These are phyloP conservation scores for Biscogniauxia sp. DNA, from an alignment of 2,329 filamentous ascomycete species.

Conservation along the genomic window DNA sequence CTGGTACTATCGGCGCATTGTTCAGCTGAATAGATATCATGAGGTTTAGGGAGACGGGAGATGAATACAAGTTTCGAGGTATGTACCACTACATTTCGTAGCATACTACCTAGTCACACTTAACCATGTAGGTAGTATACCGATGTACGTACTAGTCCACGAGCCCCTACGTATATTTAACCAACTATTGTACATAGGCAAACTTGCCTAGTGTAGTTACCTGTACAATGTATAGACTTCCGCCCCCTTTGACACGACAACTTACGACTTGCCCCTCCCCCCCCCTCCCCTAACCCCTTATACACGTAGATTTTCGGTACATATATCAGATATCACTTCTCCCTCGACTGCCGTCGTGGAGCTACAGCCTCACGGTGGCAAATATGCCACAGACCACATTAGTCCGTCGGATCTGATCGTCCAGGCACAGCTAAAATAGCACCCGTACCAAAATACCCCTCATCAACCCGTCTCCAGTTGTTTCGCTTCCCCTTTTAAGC, in stretches of 20 bases:
- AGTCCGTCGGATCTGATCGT: conserved; percentile 4
- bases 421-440: conserved; percentile 14
- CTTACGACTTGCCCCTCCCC: not conserved
- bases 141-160: not conserved
- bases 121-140: not conserved
- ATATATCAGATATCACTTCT: too few species aligned
- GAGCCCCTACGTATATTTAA: not conserved
- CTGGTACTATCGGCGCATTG: not conserved
- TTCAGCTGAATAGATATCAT: not conserved
- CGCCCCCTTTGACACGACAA: not conserved
- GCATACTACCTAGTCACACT: not conserved
- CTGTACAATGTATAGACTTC: not conserved
- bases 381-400: not conserved
- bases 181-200: not conserved
- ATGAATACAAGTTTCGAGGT: not conserved
- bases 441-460: conserved; percentile 20
- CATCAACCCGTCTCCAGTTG: conserved; percentile 17
- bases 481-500: conserved; percentile 30
- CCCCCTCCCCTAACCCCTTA: too few species aligned
- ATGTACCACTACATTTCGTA: not conserved
- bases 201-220: not conserved
- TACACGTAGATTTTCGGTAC: too few species aligned
- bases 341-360: too few species aligned
- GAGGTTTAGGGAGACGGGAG: not conserved
- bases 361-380: not conserved